Evolutionary conservation across 805 yeast species (phyloP), one percentile per base, ranked within the genome.

Genomic region (Saturnispora serradocipensis): DNA sequence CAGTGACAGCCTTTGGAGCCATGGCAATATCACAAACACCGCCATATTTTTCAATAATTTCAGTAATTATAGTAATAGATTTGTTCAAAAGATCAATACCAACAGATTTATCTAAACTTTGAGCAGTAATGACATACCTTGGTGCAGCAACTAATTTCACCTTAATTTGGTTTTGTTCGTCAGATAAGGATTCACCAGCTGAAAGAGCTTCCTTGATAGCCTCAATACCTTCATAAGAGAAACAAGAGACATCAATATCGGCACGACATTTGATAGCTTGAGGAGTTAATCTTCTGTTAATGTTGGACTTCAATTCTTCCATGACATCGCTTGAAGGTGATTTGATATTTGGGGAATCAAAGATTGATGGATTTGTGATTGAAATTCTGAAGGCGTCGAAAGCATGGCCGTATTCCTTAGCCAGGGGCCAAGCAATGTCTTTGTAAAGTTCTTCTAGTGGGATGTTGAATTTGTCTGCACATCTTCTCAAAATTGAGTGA

Each of bases 1-100:
- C 98, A 52, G 97, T 89, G 59, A 93, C 98, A 43, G 98, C 97
- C 81, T 90, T 91, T 66, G 99, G 98, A 62, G 95, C 91, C 97
- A 91, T 91, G 50, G 95, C 89, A 58, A 91, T 85, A 59, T 86
- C 88, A 68, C 96, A 85, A 53, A 81, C 78, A 65, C 99, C 99
- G 50, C 88, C 96, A 51, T 80, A 76, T 20, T 76, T 73, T 54
- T 77, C 77, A 62, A 93, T 89, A 47, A 82, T 75, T 61, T 78
- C 80, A 54, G 79, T 76, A 57, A 93, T 86, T 60, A 77, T 81
- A 58, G 78, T 85, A 58, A 93, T 88, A 46, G 98, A 96, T 59
- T 77, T 69, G 65, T 82, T 84, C 65, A 93, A 77, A 44, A 81
- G 72, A 53, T 84, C 86, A 59, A 93, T 77, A 67, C 99, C 99